Conservation (phyloP, 306 rosid genomes). For the Dalbergia cultrata region DNA sequence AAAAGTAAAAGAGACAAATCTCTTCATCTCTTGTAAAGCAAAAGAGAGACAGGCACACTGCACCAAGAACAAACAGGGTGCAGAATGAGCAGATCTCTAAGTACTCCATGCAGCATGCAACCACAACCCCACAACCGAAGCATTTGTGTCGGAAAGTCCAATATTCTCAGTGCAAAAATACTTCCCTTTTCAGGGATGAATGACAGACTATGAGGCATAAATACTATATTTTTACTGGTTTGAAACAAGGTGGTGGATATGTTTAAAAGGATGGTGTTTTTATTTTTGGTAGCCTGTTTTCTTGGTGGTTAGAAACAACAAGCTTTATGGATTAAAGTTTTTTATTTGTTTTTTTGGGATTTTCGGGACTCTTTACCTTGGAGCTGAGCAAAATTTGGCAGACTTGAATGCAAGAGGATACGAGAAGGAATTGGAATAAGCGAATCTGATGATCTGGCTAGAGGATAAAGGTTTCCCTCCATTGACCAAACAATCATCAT, state of each 20-base stretch:
- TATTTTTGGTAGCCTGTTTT: slow-evolving; percentile 29
- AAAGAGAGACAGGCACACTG: slow-evolving; percentile 14
- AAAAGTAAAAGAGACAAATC: not conserved
- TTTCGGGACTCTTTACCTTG: slow-evolving; percentile 27
- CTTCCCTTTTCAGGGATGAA: too few relatives aligned
- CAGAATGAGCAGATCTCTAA: not conserved
- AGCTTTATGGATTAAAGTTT: not conserved
- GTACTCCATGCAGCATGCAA: not conserved
- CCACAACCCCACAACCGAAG: not conserved
- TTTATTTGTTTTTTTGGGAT: not conserved
- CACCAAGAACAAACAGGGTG: slow-evolving; percentile 4
- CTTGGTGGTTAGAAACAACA: slow-evolving; percentile 24
- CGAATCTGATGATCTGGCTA: slow-evolving; percentile 61
- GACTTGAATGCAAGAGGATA: slow-evolving; percentile 69
- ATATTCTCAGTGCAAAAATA: too few relatives aligned
- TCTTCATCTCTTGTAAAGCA: slow-evolving; percentile 6
- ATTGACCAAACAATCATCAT: slow-evolving; percentile 76
- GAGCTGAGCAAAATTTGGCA: slow-evolving; percentile 64
- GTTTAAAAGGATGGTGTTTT: not conserved
- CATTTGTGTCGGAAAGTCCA: too few relatives aligned
- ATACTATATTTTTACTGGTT: not conserved
- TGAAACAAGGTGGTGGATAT: not conserved
- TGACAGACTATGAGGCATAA: too few relatives aligned
- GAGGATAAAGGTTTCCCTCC: slow-evolving; percentile 64
- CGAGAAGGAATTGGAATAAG: slow-evolving; percentile 71